A percentile compares a stretch with the other conserved stretches of the same genome.
Conservation (phyloP, 139 green algal genomes). For the Tetratostichococcus sp. region DNA sequence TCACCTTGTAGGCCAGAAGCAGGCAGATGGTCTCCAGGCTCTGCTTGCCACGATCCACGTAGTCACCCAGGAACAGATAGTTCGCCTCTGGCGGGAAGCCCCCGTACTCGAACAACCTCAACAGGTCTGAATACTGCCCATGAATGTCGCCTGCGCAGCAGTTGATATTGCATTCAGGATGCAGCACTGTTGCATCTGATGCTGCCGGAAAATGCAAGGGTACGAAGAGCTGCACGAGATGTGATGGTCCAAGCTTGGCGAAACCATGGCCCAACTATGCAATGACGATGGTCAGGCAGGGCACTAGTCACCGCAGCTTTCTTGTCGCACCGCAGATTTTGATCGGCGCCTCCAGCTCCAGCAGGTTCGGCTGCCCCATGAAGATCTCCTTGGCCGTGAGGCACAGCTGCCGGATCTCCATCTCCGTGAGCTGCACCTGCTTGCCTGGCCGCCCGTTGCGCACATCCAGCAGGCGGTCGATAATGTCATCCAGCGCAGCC, state of each 20-base stretch:
- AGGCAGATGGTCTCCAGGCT: slow-evolving; percentile 98
- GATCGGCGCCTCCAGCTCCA: slow-evolving; percentile 98
- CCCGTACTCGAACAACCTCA: slow-evolving; percentile 98
- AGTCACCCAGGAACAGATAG: slow-evolving; percentile 99
- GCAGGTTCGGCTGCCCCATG: slow-evolving; percentile 92
- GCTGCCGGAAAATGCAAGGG: too few species aligned
- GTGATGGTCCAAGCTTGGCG: too few species aligned
- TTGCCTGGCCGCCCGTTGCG: slow-evolving; percentile 85
- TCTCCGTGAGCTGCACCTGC: slow-evolving; percentile 89
- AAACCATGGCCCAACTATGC: too few species aligned
- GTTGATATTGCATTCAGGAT: too few species aligned
- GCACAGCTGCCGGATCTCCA: slow-evolving; percentile 86
- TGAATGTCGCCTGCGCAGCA: slow-evolving; percentile 90
- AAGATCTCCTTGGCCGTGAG: slow-evolving; percentile 93
- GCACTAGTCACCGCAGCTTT: too few species aligned
- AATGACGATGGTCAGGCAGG: not conserved
- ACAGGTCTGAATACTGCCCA: slow-evolving; percentile 96
- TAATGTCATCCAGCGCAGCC: slow-evolving; percentile 87
- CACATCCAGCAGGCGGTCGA: slow-evolving; percentile 88
- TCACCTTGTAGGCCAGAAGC: slow-evolving; percentile 98
- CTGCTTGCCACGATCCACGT: slow-evolving; percentile 99
- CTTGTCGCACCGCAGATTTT: slow-evolving; percentile 99
- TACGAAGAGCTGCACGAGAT: too few species aligned
- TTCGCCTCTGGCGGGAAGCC: slow-evolving; percentile 98
- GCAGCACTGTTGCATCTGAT: too few species aligned